Evolutionary conservation across 495 filamentous ascomycete genomes (phyloP).

Genomic region (Darksidea phi): DNA sequence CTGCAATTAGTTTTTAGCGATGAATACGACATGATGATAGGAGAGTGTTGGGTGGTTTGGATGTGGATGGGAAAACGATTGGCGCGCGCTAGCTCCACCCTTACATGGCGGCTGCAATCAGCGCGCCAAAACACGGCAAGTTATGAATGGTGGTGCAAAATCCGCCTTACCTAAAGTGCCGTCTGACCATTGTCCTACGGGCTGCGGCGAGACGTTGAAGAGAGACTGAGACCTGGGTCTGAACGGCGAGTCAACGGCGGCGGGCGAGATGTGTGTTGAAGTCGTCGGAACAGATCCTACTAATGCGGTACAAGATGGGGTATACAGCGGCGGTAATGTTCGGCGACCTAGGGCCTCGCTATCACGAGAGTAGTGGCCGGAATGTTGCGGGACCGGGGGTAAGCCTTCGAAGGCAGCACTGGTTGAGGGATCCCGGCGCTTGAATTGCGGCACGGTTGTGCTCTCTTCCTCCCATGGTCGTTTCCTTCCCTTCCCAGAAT

Average conservation of each 20-base stretch:
- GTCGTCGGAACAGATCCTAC: conserved; percentile 2
- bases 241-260: not conserved
- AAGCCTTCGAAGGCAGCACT: not conserved
- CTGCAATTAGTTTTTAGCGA: conserved; percentile 30
- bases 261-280: conserved; percentile 16
- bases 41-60: not conserved
- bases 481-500: conserved; percentile 32
- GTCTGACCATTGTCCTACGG: conserved; percentile 9
- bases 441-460: conserved; percentile 6
- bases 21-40: not conserved
- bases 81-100: not conserved
- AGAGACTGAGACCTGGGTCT: conserved; percentile 31
- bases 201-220: conserved; percentile 27
- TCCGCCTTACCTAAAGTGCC: conserved; percentile 9
- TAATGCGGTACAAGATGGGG: conserved; percentile 23
- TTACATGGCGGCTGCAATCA: not conserved
- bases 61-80: not conserved
- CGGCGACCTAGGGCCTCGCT: conserved; percentile 22
- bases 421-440: conserved; percentile 17
- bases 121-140: conserved; percentile 1
- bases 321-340: conserved; percentile 32
- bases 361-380: conserved; percentile 30
- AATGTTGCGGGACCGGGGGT: conserved; percentile 34
- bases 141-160: no score
- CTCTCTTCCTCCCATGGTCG: conserved; percentile 36